These are phyloP conservation scores for Colletotrichum sp. DNA, from an alignment of 2,329 filamentous ascomycete genomes.

Conservation along the genomic window DNA sequence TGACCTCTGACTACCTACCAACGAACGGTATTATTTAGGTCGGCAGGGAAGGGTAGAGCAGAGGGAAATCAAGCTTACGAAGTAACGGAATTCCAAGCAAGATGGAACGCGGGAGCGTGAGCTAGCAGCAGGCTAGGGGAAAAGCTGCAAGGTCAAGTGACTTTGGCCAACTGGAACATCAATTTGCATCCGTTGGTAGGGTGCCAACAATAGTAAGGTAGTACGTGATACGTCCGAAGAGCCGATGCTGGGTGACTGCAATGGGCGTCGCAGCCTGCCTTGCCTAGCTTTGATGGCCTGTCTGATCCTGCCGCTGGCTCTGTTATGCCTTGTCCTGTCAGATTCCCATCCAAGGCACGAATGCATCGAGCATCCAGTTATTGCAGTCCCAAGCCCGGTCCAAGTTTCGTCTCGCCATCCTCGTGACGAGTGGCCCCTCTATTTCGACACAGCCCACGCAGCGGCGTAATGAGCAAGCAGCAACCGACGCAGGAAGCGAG, in stretches of 20 bases:
- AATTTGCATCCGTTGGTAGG: not conserved
- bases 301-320: not conserved
- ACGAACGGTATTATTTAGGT: not conserved
- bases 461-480: not conserved
- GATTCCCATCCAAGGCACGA: not conserved
- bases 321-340: not conserved
- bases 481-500: not conserved
- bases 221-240: not conserved
- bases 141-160: not conserved
- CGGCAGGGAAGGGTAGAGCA: not conserved
- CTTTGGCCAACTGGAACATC: not conserved
- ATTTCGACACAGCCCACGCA: not conserved
- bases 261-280: not conserved
- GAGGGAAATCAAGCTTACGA: not conserved
- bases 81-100: not conserved
- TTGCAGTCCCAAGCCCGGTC: not conserved
- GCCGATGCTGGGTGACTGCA: not conserved
- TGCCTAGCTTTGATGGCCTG: not conserved
- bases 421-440: not conserved
- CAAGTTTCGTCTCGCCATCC: not conserved
- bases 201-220: not conserved
- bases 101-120: not conserved
- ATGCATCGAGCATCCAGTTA: not conserved
- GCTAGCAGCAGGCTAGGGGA: not conserved
- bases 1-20: not conserved